Conservation (phyloP, 2,329 filamentous ascomycete genomes). For the Pyrenochaeta sp. region DNA sequence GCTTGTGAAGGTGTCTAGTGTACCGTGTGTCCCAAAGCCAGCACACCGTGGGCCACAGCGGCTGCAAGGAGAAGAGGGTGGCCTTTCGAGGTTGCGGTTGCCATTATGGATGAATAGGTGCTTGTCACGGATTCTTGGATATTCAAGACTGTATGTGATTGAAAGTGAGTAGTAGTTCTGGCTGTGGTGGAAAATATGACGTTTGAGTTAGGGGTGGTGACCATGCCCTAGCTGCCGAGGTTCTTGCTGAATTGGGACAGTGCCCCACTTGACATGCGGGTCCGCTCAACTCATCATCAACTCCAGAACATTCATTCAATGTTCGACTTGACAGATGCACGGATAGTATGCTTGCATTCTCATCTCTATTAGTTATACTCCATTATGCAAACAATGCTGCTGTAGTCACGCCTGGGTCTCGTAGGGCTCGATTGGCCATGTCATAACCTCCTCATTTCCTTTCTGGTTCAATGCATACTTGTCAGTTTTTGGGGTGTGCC, state of each 20-base stretch:
- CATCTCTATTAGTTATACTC: neutral
- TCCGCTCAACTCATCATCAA: conserved; percentile 6
- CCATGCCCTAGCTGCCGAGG: conserved; percentile 2
- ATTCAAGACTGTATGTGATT: neutral
- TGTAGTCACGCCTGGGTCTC: neutral
- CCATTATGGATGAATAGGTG: conserved; percentile 13
- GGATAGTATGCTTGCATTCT: neutral
- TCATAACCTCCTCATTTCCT: neutral
- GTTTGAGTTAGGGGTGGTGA: neutral
- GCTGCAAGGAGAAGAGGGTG: conserved; percentile 42
- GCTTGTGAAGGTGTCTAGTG: neutral
- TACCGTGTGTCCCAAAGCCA: conserved; percentile 47
- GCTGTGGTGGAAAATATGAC: neutral
- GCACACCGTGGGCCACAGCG: conserved; percentile 38
- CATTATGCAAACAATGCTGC: neutral
- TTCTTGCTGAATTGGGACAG: conserved; percentile 4
- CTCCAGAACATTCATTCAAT: neutral
- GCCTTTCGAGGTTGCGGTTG: conserved; percentile 23
- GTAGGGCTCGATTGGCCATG: neutral
- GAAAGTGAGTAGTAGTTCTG: neutral
- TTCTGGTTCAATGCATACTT: neutral
- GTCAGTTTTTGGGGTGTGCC: neutral
- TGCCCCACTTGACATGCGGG: conserved; percentile 14
- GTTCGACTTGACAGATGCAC: neutral
- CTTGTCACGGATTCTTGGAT: neutral